Base-by-base conservation (phyloP, 2,329 filamentous ascomycete genomes). In the Chalara sp. region DNA sequence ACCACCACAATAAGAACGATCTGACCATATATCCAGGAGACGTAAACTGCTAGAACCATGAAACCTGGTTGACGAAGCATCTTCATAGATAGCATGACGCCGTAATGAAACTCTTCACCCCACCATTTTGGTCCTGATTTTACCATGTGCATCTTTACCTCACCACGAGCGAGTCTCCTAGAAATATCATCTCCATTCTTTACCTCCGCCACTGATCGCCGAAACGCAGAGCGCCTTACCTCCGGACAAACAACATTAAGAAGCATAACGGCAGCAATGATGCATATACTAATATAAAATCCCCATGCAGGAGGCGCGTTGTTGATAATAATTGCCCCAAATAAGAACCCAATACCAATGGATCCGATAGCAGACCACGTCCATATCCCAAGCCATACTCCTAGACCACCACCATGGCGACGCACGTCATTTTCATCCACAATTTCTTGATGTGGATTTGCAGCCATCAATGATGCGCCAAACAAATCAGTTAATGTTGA, bases 1-100 rank as follows among this genome's bases (percentile, higher is more conserved):
- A 89, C 76, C 51, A 87, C 73, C 53, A 90, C 86, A 52, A 89
- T 74, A 49, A 91, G 71, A 5, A 88, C 84, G 2, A 89, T 76
- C 61, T 90, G 84, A 2, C 84, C 84, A 64, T 90, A 89, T 44
- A 89, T 86, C 87, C 87, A 91, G 6, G 78, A 83, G 11, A 83
- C 72, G 65, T 91, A 91, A n/a, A 87, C 53, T 1, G 84, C 78
- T 61, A 91, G 72, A 32, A 89, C 68, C n/a, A 81, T 67, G 63
- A 90, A 91, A 0, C 87, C 87, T 4, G 84, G 79, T 63, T 91
- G 87, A 37, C 76, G 78, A 47, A 89, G 71, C 86, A 91, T 90
- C 60, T 83, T 80, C 21, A 78, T 65, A 45, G 78, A 83, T 43
- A 92, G 72, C 13, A 80, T 71, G 21, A 87, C 61, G 7, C 86